Evolutionary conservation across 352 stramenopile species (phyloP).

Genomic region (Discostella stelligera): DNA sequence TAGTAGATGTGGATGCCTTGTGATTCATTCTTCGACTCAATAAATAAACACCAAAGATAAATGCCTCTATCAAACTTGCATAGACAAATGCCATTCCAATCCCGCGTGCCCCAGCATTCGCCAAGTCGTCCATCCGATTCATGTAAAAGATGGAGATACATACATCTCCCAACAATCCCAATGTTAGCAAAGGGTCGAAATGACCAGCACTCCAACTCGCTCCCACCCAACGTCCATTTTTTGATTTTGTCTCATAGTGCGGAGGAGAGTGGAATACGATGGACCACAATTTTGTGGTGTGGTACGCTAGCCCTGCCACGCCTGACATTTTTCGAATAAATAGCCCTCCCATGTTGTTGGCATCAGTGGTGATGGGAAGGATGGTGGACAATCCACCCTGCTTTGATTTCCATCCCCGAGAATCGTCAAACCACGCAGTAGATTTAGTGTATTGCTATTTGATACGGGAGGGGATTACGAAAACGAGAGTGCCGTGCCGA

Average conservation of each 20-base stretch:
- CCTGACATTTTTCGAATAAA: slow-evolving; percentile 77
- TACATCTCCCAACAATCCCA: slow-evolving; percentile 60
- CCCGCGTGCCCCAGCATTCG: slow-evolving; percentile 23
- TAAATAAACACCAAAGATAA: slow-evolving; percentile 62
- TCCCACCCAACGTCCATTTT: slow-evolving; percentile 15
- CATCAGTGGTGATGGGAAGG: slow-evolving; percentile 63
- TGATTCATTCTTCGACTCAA: slow-evolving; percentile 32
- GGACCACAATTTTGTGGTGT: slow-evolving; percentile 71
- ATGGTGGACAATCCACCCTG: slow-evolving; percentile 75
- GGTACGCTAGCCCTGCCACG: slow-evolving; percentile 56
- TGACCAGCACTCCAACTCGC: slow-evolving; percentile 69
- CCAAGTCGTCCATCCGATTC: slow-evolving; percentile 51
- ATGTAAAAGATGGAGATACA: slow-evolving; percentile 57
- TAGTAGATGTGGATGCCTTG: not conserved
- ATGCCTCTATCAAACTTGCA: slow-evolving; percentile 56
- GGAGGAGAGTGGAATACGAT: slow-evolving; percentile 64
- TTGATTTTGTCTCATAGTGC: slow-evolving; percentile 5
- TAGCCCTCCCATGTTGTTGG: slow-evolving; percentile 81
- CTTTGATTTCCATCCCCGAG: slow-evolving; percentile 73
- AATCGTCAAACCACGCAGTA: slow-evolving; percentile 67
- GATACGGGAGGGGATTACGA: not conserved
- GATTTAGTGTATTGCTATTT: slow-evolving; percentile 76
- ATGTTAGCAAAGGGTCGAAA: slow-evolving; percentile 58
- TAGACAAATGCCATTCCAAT: slow-evolving; percentile 35
- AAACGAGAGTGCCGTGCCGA: not conserved